Base-by-base conservation (phyloP, 176 grass and related monocot species). In the Phoenix roebelenii region DNA sequence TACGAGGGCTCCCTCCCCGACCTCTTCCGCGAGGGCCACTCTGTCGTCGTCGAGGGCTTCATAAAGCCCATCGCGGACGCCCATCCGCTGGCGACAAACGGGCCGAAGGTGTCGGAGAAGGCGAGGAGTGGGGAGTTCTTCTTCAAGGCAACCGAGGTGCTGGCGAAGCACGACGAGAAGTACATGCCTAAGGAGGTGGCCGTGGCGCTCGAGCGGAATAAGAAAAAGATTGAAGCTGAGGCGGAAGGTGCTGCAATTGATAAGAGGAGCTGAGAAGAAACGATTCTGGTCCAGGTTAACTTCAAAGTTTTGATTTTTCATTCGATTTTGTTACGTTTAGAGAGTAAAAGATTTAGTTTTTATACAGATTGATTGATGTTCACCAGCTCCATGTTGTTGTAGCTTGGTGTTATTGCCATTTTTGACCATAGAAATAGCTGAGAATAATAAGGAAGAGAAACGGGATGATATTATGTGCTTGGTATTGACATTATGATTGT, bases 101-200 rank as follows among this genome's bases (percentile, higher is more conserved):
- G 76, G 58, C 5, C 65, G 4, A 85, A 70, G 73, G 81, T 77
- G 12, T 71, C 92, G 65, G 92, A 88, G 5, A 88, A 90, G 78
- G 92, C 87, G 4, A 64, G 78, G 65, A 80, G 77, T 14, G 54
- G 61, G 1, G 66, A 74, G 24, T 97, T 87, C 66, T 91, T 80
- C 81, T 65, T 91, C 26, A 72, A 60, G 16, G 84, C 84, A 51
- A 88, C 78, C 26, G 92, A 97, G 79, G 87, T 97, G 73, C 82
- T 97, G 66, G 87, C 92, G 22, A 97, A 97, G 84, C 92, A 97
- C 76, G 92, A 97, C 51, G 92, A 97, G 78, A 97, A 97, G 72
- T 97, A 97, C 72, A 97, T 97, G 92, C 92, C 92, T n/a, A 82
- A 82, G 85, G 92, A 97, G 73, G 84, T 97, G 29, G 87, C 66